Evolutionary conservation across 345 rosid genomes (phyloP).

Genomic region (Combretum micranthum): DNA sequence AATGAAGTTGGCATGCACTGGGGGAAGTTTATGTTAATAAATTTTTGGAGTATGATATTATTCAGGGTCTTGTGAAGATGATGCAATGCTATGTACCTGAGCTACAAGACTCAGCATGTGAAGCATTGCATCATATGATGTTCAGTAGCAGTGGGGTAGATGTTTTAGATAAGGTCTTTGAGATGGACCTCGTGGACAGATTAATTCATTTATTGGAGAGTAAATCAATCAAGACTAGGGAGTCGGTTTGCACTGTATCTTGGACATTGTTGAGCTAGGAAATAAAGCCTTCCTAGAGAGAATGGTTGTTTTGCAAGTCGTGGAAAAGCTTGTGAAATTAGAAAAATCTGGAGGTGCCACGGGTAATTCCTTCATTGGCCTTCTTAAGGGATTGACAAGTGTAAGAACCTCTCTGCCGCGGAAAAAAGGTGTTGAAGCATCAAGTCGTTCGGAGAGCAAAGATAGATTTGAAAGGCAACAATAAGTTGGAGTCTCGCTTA

Average conservation of each 20-base stretch:
- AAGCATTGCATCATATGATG: conserved; percentile 22
- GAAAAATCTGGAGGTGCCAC: conserved; percentile 16
- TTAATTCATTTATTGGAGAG: conserved; percentile 16
- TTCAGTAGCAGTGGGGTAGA: conserved; percentile 18
- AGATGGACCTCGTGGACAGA: conserved; percentile 14
- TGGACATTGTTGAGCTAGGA: conserved; percentile 22
- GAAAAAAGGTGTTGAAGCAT: conserved; percentile 26
- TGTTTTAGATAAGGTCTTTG: conserved; percentile 13
- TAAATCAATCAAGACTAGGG: conserved; percentile 15
- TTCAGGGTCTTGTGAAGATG: conserved; percentile 19
- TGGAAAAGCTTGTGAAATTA: conserved; percentile 22
- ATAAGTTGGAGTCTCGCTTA: conserved; percentile 10
- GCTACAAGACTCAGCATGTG: conserved; percentile 23
- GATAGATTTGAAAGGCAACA: conserved; percentile 15
- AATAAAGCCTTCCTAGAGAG: conserved; percentile 14
- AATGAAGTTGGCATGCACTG: conserved; percentile 23
- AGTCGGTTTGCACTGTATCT: conserved; percentile 14
- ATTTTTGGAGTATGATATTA: conserved; percentile 15
- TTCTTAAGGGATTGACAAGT: conserved; percentile 21
- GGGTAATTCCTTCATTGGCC: conserved; percentile 16
- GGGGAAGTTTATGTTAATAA: conserved; percentile 21
- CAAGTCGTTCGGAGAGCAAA: conserved; percentile 21
- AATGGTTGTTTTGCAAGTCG: conserved; percentile 17
- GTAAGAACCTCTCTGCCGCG: conserved; percentile 18
- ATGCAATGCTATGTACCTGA: conserved; percentile 21